Percentiles rank a stretch among this genome's conserved stretches.
Evolutionary conservation across 2,329 filamentous ascomycete genomes (phyloP).

Genomic region (Aspergillus proliferans): DNA sequence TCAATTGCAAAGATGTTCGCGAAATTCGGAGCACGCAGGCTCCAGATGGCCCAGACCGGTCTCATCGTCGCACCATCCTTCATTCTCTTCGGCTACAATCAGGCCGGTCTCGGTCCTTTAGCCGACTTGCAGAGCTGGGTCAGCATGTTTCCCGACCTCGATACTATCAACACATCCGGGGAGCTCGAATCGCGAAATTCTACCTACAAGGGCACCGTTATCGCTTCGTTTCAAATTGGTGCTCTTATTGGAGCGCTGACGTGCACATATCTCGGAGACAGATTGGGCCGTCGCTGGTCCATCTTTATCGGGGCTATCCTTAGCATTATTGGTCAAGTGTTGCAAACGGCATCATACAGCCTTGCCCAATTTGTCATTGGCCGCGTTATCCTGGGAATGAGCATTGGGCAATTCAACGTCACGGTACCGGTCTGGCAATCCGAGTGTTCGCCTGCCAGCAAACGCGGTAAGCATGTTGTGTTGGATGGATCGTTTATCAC

Average conservation of each 20-base stretch:
- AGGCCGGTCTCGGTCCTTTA: constrained; percentile 18
- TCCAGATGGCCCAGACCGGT: constrained; percentile 14
- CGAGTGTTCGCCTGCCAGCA: constrained; percentile 43
- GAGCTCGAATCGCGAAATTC: constrained; percentile 13
- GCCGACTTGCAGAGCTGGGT: constrained; percentile 28
- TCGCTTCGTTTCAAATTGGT: constrained; percentile 17
- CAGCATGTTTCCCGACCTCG: constrained; percentile 48
- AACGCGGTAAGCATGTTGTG: constrained; percentile 44
- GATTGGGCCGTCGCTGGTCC: constrained; percentile 42
- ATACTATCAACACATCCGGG: constrained; percentile 36
- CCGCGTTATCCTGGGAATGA: constrained; percentile 44
- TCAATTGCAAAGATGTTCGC: no score
- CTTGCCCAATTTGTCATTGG: constrained; percentile 44
- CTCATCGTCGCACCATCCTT: constrained; percentile 20
- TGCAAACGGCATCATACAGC: constrained; percentile 40
- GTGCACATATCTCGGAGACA: constrained; percentile 32
- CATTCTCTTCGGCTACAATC: constrained; percentile 22
- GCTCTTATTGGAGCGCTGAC: constrained; percentile 17
- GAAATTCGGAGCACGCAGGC: not conserved
- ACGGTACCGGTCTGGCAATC: constrained; percentile 46
- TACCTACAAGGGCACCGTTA: constrained; percentile 21
- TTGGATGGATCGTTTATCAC: constrained; percentile 42
- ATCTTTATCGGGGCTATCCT: constrained; percentile 40
- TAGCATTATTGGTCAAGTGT: constrained; percentile 17
- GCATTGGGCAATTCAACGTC: constrained; percentile 43